Conservation (phyloP, 2,329 filamentous ascomycete genomes). For the Clarireedia monteithiana region DNA sequence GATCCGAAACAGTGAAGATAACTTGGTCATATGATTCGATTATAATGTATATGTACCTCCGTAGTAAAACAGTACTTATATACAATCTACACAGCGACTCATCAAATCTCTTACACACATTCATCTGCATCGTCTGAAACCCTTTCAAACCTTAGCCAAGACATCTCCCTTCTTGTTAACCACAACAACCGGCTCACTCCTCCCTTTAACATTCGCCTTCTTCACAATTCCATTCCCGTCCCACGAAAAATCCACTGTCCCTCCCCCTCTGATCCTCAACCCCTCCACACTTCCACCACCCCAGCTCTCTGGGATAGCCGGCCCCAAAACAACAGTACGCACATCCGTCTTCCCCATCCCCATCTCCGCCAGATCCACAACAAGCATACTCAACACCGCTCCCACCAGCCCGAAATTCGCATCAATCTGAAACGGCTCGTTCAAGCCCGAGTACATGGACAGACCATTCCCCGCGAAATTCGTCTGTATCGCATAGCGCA, state of each 20-base stretch:
- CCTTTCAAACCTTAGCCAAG: neutral
- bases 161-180: neutral
- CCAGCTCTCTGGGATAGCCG: slow-evolving; percentile 40
- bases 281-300: slow-evolving; percentile 37
- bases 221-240: slow-evolving; percentile 18
- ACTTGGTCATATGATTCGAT: neutral
- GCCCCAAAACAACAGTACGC: slow-evolving; percentile 35
- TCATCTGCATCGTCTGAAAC: too few species aligned
- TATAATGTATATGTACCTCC: neutral
- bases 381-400: slow-evolving; percentile 42
- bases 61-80: neutral
- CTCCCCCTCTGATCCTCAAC: slow-evolving; percentile 37
- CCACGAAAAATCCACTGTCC: slow-evolving; percentile 38
- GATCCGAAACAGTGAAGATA: neutral
- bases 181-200: neutral
- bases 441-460: slow-evolving; percentile 40
- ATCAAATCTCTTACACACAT: neutral
- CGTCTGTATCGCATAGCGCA: slow-evolving; percentile 39
- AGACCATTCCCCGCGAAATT: slow-evolving; percentile 45
- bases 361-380: slow-evolving; percentile 39
- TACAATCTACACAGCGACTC: neutral
- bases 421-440: slow-evolving; percentile 49
- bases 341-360: slow-evolving; percentile 14
- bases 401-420: slow-evolving; percentile 48
- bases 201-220: neutral